A percentile compares a stretch with the other conserved stretches of the same genome.
Conservation (phyloP, 352 stramenopile species). For the Aphanomyces astaci region DNA sequence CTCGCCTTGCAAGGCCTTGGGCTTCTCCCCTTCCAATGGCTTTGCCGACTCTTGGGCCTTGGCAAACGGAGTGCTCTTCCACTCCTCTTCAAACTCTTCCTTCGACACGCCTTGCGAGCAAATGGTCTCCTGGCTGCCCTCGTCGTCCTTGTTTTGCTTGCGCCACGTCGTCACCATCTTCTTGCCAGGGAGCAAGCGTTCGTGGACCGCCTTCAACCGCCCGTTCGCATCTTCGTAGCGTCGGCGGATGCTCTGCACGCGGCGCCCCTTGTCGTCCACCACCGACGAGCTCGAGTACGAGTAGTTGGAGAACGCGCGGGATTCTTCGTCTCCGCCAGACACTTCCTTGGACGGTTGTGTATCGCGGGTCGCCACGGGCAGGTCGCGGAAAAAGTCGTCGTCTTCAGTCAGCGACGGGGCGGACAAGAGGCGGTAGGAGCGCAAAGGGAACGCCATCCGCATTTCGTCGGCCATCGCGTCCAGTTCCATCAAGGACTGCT, state of each 20-base stretch:
- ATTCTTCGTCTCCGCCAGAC: conserved; percentile 28
- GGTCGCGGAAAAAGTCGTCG: conserved; percentile 78
- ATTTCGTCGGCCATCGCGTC: conserved; percentile 46
- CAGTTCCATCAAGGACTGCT: conserved; percentile 80
- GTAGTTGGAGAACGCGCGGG: conserved; percentile 61
- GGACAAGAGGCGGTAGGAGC: conserved; percentile 30
- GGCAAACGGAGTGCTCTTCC: conserved; percentile 58
- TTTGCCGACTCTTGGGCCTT: conserved; percentile 31
- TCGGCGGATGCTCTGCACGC: conserved; percentile 57
- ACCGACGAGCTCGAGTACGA: conserved; percentile 69
- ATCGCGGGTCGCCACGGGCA: conserved; percentile 35
- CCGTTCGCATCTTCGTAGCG: conserved; percentile 77
- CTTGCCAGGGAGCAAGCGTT: conserved; percentile 53
- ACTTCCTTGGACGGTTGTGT: conserved; percentile 23
- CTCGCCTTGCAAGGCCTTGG: not conserved
- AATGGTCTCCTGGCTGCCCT: conserved; percentile 57
- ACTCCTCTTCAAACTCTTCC: conserved; percentile 69
- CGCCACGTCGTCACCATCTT: conserved; percentile 66
- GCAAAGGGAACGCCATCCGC: conserved; percentile 30
- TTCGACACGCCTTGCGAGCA: conserved; percentile 38
- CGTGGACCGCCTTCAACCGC: conserved; percentile 71
- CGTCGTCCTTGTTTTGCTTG: conserved; percentile 49
- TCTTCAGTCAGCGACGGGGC: conserved; percentile 25
- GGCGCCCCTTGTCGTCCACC: conserved; percentile 56
- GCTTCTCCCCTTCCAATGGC: not conserved